phyloP scores from a whole-genome alignment of 148 eudicot genomes.

The Chenopodium suecicum region DNA sequence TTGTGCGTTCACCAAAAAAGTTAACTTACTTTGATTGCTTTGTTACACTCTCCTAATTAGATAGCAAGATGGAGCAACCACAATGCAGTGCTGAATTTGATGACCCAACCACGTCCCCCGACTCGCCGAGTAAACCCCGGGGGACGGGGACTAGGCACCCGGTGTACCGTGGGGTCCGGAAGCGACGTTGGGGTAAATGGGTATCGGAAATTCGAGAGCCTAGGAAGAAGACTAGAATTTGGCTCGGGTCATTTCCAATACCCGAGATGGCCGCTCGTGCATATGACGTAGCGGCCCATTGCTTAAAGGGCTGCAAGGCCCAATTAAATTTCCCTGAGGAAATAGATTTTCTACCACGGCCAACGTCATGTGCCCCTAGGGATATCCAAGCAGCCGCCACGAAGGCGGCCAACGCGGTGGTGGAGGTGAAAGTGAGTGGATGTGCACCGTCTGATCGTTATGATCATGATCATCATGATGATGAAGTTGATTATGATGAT shows the following conservation, averaged over 20 bases:
- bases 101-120: slow-evolving; percentile 25
- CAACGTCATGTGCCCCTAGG: slow-evolving; percentile 38
- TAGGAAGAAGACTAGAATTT: slow-evolving; percentile 51
- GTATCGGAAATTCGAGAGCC: slow-evolving; percentile 80
- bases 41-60: not conserved
- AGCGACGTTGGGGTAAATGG: slow-evolving; percentile 75
- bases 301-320: slow-evolving; percentile 55
- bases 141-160: slow-evolving; percentile 46
- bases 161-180: slow-evolving; percentile 57
- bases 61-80: slow-evolving; percentile 34
- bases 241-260: slow-evolving; percentile 62
- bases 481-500: slow-evolving; percentile 35
- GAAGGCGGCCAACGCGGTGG: slow-evolving; percentile 43
- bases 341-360: slow-evolving; percentile 51
- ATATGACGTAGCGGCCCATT: slow-evolving; percentile 66
- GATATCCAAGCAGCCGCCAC: slow-evolving; percentile 65
- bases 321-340: slow-evolving; percentile 60
- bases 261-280: slow-evolving; percentile 80
- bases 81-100: slow-evolving; percentile 17
- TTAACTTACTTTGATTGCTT: no score
- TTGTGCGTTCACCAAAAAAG: not conserved
- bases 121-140: not conserved
- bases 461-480: slow-evolving; percentile 11
- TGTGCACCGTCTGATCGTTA: not conserved
- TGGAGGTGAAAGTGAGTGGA: slow-evolving; percentile 12